Conservation (phyloP, 768 basidiomycete species). For the Dendrothele bispora region DNA sequence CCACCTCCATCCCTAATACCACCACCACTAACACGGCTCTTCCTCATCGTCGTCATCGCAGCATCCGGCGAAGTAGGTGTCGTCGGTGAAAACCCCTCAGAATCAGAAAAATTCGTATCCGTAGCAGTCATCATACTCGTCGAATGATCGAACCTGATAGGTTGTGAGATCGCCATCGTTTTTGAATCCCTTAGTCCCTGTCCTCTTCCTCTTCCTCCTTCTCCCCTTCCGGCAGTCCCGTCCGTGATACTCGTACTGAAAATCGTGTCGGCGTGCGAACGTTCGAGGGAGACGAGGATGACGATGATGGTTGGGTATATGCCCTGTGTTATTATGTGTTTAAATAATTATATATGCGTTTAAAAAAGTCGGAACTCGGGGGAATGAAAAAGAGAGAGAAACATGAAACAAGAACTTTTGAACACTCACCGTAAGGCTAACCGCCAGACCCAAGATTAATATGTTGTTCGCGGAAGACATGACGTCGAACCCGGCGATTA, state of each 20-base stretch:
- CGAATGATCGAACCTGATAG: not conserved
- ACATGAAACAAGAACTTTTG: not conserved
- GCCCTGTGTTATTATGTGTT: too few relatives aligned
- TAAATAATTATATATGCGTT: too few relatives aligned
- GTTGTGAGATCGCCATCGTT: not conserved
- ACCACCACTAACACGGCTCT: too few relatives aligned
- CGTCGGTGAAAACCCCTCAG: too few relatives aligned
- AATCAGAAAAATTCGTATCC: too few relatives aligned
- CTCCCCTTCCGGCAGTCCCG: too few relatives aligned
- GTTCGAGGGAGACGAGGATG: constrained; percentile 15
- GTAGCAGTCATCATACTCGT: not conserved
- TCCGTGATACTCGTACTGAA: constrained; percentile 1
- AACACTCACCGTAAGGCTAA: constrained; percentile 5
- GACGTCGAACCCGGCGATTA: constrained; percentile 1
- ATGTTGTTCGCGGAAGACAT: not conserved
- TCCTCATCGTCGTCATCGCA: too few relatives aligned
- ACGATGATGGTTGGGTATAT: constrained; percentile 16
- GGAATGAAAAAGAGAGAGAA: not conserved
- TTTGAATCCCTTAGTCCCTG: too few relatives aligned
- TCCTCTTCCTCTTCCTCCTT: too few relatives aligned
- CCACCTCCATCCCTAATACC: too few relatives aligned
- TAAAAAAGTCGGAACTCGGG: not conserved
- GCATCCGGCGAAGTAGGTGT: too few relatives aligned
- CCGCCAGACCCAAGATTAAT: not conserved
- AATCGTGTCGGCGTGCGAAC: constrained; percentile 6